A percentile compares a stretch with the other conserved stretches of the same genome.
Conservation (phyloP, 192 early-diverging fungal genomes). For the Chytriomyces sp. region DNA sequence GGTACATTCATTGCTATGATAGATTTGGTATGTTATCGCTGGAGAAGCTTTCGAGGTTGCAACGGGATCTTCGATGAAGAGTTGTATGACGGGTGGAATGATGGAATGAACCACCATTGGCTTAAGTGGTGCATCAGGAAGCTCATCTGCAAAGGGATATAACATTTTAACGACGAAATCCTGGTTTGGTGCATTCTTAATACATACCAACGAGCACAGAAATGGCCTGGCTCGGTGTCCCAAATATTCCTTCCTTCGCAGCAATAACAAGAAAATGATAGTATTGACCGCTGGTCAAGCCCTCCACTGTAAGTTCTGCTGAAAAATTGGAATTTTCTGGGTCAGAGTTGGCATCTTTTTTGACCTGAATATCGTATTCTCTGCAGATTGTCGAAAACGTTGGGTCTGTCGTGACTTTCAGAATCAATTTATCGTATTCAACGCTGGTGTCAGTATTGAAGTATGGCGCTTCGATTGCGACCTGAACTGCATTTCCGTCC, state of each 20-base stretch:
- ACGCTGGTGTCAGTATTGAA: slow-evolving; percentile 7
- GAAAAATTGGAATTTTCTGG: slow-evolving; percentile 10
- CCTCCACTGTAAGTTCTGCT: slow-evolving; percentile 21
- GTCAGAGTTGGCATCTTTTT: slow-evolving; percentile 1
- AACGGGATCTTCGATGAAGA: slow-evolving; percentile 19
- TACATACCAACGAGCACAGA: slow-evolving; percentile 44
- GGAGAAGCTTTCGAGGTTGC: slow-evolving; percentile 18
- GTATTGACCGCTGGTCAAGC: slow-evolving; percentile 29
- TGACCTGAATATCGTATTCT: slow-evolving; percentile 21
- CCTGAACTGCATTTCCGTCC: slow-evolving; percentile 32
- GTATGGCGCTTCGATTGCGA: slow-evolving; percentile 19
- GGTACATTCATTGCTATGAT: slow-evolving; percentile 43
- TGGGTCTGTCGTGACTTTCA: slow-evolving; percentile 28
- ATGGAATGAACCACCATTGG: slow-evolving; percentile 16
- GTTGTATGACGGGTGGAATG: slow-evolving; percentile 33
- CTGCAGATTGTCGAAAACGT: background rate
- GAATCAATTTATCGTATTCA: slow-evolving; percentile 23
- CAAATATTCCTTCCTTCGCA: slow-evolving; percentile 44
- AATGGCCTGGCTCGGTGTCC: slow-evolving; percentile 23
- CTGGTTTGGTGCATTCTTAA: background rate
- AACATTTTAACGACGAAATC: background rate
- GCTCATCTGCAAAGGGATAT: slow-evolving; percentile 27
- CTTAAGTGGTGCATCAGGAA: slow-evolving; percentile 30
- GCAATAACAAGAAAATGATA: slow-evolving; percentile 48
- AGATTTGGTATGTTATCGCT: slow-evolving; percentile 37